Percentiles rank a stretch among this genome's conserved stretches.
Evolutionary conservation across 495 filamentous ascomycete genomes (phyloP).

Genomic region (Penicillium ucsense): DNA sequence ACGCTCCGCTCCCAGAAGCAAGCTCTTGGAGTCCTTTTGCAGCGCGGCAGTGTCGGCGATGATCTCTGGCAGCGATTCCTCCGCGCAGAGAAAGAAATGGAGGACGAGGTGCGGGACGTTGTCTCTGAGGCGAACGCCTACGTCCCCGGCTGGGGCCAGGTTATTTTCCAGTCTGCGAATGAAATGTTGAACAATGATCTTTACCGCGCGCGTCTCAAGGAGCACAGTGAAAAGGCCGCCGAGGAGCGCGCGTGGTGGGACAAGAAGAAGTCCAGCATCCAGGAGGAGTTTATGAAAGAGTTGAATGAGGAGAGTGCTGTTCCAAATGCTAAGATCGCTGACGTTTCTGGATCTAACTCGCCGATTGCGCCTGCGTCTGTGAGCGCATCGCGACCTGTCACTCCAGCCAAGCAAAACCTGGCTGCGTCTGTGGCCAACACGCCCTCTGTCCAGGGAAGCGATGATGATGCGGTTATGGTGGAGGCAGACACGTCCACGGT

Average conservation of each 20-base stretch:
- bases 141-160: slow-evolving; percentile 75
- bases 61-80: slow-evolving; percentile 90
- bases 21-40: slow-evolving; percentile 69
- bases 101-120: slow-evolving; percentile 89
- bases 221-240: slow-evolving; percentile 55
- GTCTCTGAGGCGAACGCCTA: slow-evolving; percentile 93
- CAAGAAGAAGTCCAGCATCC: slow-evolving; percentile 64
- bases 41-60: slow-evolving; percentile 88
- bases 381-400: slow-evolving; percentile 1
- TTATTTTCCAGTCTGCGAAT: slow-evolving; percentile 89
- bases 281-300: slow-evolving; percentile 78
- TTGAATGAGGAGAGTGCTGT: slow-evolving; percentile 42
- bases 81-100: slow-evolving; percentile 92
- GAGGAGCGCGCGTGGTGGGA: slow-evolving; percentile 85
- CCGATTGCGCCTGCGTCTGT: slow-evolving; percentile 10
- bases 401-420: slow-evolving; percentile 23
- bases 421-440: slow-evolving; percentile 8
- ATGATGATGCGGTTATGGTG: slow-evolving; percentile 81
- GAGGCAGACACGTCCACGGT: slow-evolving; percentile 51
- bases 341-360: too few relatives aligned
- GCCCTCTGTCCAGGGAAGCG: slow-evolving; percentile 40
- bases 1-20: slow-evolving; percentile 76
- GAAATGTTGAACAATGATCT: slow-evolving; percentile 65
- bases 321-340: too few relatives aligned
- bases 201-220: slow-evolving; percentile 49